These are phyloP conservation scores for Diddensiella caesifluorescens DNA, from an alignment of 805 yeast species.

Conservation along the genomic window DNA sequence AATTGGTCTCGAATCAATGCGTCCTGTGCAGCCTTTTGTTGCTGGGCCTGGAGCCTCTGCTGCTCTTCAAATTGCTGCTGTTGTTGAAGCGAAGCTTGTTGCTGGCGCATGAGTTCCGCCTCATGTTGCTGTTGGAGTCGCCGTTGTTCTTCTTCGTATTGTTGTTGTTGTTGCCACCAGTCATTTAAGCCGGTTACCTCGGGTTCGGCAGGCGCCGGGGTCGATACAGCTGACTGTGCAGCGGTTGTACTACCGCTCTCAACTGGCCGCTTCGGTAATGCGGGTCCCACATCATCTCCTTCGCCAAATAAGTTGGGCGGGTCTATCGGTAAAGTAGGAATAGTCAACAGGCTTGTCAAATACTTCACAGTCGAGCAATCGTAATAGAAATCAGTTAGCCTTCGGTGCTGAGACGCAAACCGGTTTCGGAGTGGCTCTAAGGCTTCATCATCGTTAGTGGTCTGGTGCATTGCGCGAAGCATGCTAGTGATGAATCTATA, in stretches of 20 bases:
- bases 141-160: constrained; percentile 54
- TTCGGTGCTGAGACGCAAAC: constrained; percentile 62
- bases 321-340: constrained; percentile 58
- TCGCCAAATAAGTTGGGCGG: constrained; percentile 54
- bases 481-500: constrained; percentile 83
- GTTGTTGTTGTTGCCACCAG: constrained; percentile 46
- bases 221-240: constrained; percentile 25
- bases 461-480: constrained; percentile 80
- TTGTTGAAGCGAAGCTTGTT: constrained; percentile 61
- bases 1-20: constrained; percentile 61
- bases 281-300: constrained; percentile 39
- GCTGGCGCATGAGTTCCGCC: constrained; percentile 59
- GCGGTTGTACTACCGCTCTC: constrained; percentile 22
- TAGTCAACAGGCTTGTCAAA: constrained; percentile 71
- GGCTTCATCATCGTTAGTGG: constrained; percentile 70
- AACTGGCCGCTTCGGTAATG: constrained; percentile 38
- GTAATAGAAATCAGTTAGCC: constrained; percentile 77
- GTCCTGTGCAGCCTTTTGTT: constrained; percentile 66
- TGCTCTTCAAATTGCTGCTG: constrained; percentile 70
- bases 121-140: constrained; percentile 58
- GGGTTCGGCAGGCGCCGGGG: constrained; percentile 31
- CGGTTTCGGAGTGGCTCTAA: constrained; percentile 67
- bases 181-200: constrained; percentile 36
- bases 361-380: constrained; percentile 84
- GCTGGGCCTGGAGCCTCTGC: constrained; percentile 61